Base-by-base conservation (phyloP, 805 yeast species). In the Vanderwaltozyma yarrowii region DNA sequence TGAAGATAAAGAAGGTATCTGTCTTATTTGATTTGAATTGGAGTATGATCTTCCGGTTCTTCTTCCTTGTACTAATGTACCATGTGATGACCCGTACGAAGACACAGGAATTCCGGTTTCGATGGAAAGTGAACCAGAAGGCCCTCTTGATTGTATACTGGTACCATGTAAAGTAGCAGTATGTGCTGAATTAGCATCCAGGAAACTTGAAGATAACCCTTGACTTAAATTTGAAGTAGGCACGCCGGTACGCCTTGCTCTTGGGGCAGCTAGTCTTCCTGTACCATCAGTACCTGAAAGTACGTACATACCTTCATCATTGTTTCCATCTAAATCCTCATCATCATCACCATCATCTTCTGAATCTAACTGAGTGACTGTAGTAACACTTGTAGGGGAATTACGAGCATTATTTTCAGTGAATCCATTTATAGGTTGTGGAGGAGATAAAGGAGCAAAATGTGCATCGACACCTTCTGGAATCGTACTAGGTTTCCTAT, bases 1-100 rank as follows among this genome's bases (percentile, higher is more conserved):
- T 18, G 75, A 65, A 5, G 82, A 73, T 46, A 79, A 63, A 36
- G 65, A 79, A 44, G 46, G 75, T 23, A 50, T 36, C 17, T 44
- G 50, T 42, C 39, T 52, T 36, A 37, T 39, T 16, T 36, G 38
- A 18, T 37, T 42, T 10, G 49, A 32, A 15, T 36, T 41, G 4
- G 40, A 32, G 14, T 46, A 38, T 4, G 49, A 38, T 35, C 53
- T 40, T 20, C 37, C 30, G 2, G 47, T 32, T 14, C 27, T 37
- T 31, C 46, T 45, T 25, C 44, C 39, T 14, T 34, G 35, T n/a
- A 40, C 33, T 8, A 42, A 12, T 29, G 32, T 40, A 10, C 37
- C 35, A n/a, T 25, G 15, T 6, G 37, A 37, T 10, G 31, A 17
- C 15, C 35, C 32, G 18, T 35, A 35, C 10, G 14, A 4, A 21